Evolutionary conservation across 306 rosid genomes (phyloP), one percentile per base, ranked within the genome.

Genomic region (Vicia villosa): DNA sequence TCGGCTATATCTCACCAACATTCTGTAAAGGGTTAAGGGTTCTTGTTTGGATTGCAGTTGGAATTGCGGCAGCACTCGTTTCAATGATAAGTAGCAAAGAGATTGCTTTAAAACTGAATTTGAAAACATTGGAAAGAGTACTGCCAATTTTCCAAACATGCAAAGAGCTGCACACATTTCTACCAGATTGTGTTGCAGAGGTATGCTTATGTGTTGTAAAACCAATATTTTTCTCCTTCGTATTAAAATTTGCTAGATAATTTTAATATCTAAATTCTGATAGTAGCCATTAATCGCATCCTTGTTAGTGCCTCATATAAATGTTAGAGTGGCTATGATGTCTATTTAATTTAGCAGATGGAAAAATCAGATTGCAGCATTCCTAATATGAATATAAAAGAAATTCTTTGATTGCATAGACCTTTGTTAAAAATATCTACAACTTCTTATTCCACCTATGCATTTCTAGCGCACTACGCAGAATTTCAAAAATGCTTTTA

Each of bases 221-320:
- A 78, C 58, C 50, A 37, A 3, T 55, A 26, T 46, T 70, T 32
- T 21, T 26, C 54, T 42, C 37, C 60, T 52, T 54, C 17, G 15
- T 41, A 41, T 20, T 70, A 70, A 21, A 30, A 32, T 68, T 60
- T 69, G 70, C 69, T 55, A 40, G 63, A 61, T 50, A 17, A 50
- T 51, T 40, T n/a, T 61, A 34, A 1, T 7, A 34, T 34, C 38
- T 1, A 28, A 28, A 0, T 28, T 28, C 32, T 28, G 32, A 28
- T 28, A 28, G 32, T 4, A 28, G 6, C 32, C 5, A 28, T 28
- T 28, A 28, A 4, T 28, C 32, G 32, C 32, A 0, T 28, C 32
- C 3, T 3, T 5, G 5, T 5, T 28, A 4, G 32, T 28, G 32
- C 32, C 5, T 28, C 4, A 28, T 28, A 28, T 28, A 6, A 28